These are phyloP conservation scores for Rhodofomes roseus DNA, from an alignment of 1,284 basidiomycete species.

Conservation along the genomic window DNA sequence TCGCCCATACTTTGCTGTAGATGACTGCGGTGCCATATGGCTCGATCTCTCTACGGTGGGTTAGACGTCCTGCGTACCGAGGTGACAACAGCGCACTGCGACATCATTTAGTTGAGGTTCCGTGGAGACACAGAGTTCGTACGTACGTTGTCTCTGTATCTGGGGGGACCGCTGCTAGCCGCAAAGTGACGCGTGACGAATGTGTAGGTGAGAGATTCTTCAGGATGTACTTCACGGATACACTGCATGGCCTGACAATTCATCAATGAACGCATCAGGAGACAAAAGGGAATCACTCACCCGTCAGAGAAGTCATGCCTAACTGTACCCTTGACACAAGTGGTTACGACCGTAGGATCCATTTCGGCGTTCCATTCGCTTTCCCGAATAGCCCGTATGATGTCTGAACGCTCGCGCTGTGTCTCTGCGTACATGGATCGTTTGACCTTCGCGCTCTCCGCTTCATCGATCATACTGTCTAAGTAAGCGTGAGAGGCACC, in stretches of 20 bases:
- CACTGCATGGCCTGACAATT: slow-evolving; percentile 47
- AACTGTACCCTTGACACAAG: slow-evolving; percentile 39
- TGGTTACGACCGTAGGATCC: slow-evolving; percentile 61
- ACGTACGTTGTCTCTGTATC: slow-evolving; percentile 35
- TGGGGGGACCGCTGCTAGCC: slow-evolving; percentile 32
- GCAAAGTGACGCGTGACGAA: slow-evolving; percentile 49
- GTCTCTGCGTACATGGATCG: slow-evolving; percentile 91
- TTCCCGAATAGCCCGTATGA: slow-evolving; percentile 61
- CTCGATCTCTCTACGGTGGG: slow-evolving; percentile 50
- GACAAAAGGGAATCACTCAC: slow-evolving; percentile 39
- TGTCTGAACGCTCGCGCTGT: slow-evolving; percentile 60
- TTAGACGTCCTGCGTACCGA: slow-evolving; percentile 56
- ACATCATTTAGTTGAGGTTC: not conserved
- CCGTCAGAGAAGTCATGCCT: slow-evolving; percentile 65
- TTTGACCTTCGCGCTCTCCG: slow-evolving; percentile 61
- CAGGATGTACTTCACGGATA: slow-evolving; percentile 55
- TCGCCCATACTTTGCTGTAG: slow-evolving; percentile 51
- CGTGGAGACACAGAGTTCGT: not conserved
- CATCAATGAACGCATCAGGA: slow-evolving; percentile 2
- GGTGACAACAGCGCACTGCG: slow-evolving; percentile 43
- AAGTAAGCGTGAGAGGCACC: slow-evolving; percentile 69
- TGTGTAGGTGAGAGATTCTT: slow-evolving; percentile 70
- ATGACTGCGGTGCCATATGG: slow-evolving; percentile 45
- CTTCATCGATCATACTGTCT: slow-evolving; percentile 50
- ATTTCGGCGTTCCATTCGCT: slow-evolving; percentile 79